Evolutionary conservation across 805 yeast species (phyloP), one percentile per base, ranked within the genome.

Genomic region (Candida methanosorbosa): DNA sequence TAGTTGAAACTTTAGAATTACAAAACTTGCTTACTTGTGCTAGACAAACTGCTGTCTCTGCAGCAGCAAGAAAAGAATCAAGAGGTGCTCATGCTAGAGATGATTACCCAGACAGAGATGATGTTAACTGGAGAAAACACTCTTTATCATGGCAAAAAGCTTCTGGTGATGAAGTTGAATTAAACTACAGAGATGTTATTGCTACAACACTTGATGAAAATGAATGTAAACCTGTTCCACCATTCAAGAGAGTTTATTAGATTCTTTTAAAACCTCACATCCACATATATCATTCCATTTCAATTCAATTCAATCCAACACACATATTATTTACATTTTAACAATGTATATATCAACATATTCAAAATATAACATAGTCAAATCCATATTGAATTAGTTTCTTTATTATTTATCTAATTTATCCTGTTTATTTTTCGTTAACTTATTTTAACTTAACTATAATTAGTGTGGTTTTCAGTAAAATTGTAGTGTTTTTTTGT

Each of bases 11-110:
- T 37, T 71, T 92, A 51, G 98, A 90, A 66, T 72, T 90, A 59
- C 96, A 88, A 65, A 90, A 90, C 79, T 74, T 90, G 72, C 73
- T 90, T 61, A 88, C 97, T 34, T 86, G 97, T 72, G 97, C 97
- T 42, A 78, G 81, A 44, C 98, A 92, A 72, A 88, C 97, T 35
- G 97, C 97, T 23, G 68, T 67, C 46, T 75, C 94, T 43, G 98
- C 98, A 34, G 87, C 92, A 43, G 94, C 86, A 38, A 85, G 98
- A 73, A 80, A 72, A 55, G 98, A 90, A 69, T 87, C 97, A 26
- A 85, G 98, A 72, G 98, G 98, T 69, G 97, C 98, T 33, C 98
- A 90, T 58, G 97, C 98, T 39, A 82, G 97, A 72, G 98, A 90
- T 65, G 98, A 90, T 63, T 88, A 64, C 69, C 97, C 95, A 54